Base-by-base conservation (phyloP, 768 basidiomycete species). In the Leucosporidium yakuticum region DNA sequence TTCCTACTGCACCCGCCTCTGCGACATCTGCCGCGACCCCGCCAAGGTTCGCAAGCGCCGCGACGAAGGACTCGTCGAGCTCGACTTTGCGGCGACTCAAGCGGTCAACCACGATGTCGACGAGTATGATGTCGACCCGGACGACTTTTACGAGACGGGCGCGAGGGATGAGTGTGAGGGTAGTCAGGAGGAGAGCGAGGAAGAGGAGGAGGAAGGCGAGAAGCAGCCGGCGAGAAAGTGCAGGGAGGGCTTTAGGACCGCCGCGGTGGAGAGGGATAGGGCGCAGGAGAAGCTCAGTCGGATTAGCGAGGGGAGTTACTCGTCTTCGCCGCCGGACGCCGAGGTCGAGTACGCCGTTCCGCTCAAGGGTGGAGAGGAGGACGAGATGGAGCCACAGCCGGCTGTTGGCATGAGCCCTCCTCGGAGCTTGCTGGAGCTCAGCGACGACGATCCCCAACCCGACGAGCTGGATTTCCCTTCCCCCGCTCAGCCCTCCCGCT, bases 11-110 rank as follows among this genome's bases (percentile, higher is more conserved):
- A 78, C 87, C 61, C 80, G 81, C 57, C 91, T 90, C 88, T 92
- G 90, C 73, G 90, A 92, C 76, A 83, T 90, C 4, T 91, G 90
- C 80, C 89, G 88, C 78, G 85, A 85, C 69, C 87, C 88, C 0
- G 86, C 86, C 29, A 90, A 86, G 79, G 83, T 85, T 0, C 81
- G 77, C 61, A 79, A 76, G 4, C 82, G 82, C 32, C 82, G 83
- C 64, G 74, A 70, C 31, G 83, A 82, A 8, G 49, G 49, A 21
- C 25, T 62, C 0, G 36, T 62, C 23, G 25, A n/a, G 48, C 61
- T 62, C 61, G 48, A 50, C 29, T 53, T 53, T 29, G 23, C 27
- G 32, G 48, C 51, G 61, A 62, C 61, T 20, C 61, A 62, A 29
- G 51, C 51, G 49, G 48, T 62, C 20, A n/a, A 29, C 23, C n/a